Base-by-base conservation (phyloP, 1,139 yeast species). In the Pneumocystis murina region DNA sequence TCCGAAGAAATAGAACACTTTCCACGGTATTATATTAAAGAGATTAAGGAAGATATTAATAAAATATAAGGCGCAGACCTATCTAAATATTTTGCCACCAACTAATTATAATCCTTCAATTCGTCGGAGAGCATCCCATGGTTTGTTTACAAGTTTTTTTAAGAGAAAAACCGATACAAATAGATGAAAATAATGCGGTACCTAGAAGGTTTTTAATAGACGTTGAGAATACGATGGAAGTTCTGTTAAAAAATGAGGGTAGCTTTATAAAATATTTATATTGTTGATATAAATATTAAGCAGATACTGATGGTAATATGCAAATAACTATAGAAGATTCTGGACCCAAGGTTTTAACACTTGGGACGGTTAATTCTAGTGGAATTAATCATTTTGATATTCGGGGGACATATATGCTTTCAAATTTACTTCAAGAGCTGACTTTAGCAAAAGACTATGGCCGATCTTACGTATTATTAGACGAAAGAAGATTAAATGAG, bases 251-350 rank as follows among this genome's bases (percentile, higher is more conserved):
- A 40, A 83, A 81, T 67, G 97, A 91, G 73, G 71, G 70, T 69
- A 66, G 20, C 38, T 16, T 54, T 24, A 28, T 39, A 41, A 55
- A 48, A 14, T 20, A 55, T 20, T 61, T 54, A 33, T 59, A n/a
- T 36, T 35, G 20, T 48, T 61, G 4, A 61, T 64, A 38, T 12
- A 4, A 41, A 28, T 38, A 60, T 63, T n/a, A 55, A 58, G 33
- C 59, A 69, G 97, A 91, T 72, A 90, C 97, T 2, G 96, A 90
- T 73, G 80, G 80, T 64, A 86, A 91, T 73, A 84, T 76, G 73
- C 97, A 91, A 74, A 91, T 91, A 70, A 90, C 97, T 16, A 86
- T 90, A 63, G 97, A 90, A 71, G 97, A 90, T 73, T 81, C 84
- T 2, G 97, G 97, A 0, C 96, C 97, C n/a, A 90, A 90, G 72